These are phyloP conservation scores for Penicillium palitans DNA, from an alignment of 2,329 filamentous ascomycete genomes.

Conservation along the genomic window DNA sequence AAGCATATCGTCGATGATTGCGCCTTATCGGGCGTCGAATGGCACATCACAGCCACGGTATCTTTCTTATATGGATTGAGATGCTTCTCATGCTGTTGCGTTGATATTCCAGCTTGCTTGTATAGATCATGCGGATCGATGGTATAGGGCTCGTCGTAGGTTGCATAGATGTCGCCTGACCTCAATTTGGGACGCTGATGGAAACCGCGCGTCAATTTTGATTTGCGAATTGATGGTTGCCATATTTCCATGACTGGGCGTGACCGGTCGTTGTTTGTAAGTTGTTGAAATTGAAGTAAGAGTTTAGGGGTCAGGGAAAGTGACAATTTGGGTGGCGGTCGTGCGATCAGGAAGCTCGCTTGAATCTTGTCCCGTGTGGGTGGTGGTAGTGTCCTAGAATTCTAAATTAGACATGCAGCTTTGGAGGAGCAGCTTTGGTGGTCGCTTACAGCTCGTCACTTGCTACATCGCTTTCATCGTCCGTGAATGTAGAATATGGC, in stretches of 20 bases:
- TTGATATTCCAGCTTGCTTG: neutral
- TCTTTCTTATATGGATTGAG: neutral
- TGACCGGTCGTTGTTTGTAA: neutral
- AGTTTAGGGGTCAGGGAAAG: neutral
- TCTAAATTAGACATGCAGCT: neutral
- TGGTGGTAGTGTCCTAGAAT: neutral
- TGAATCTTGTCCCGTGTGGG: neutral
- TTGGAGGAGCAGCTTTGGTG: neutral
- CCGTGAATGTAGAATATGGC: neutral
- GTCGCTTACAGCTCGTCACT: neutral
- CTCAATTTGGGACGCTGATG: neutral
- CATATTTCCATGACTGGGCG: neutral
- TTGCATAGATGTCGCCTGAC: neutral
- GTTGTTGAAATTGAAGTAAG: neutral
- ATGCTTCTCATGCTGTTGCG: neutral
- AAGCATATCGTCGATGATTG: neutral
- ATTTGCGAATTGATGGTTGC: neutral
- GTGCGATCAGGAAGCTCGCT: neutral
- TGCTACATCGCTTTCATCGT: neutral
- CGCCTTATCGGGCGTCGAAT: neutral
- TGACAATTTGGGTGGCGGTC: neutral
- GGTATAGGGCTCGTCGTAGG: neutral
- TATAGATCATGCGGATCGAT: neutral
- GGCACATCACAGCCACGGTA: neutral
- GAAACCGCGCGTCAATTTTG: neutral